Evolutionary conservation across 768 basidiomycete species (phyloP).

Genomic region (Cubamyces sp.): DNA sequence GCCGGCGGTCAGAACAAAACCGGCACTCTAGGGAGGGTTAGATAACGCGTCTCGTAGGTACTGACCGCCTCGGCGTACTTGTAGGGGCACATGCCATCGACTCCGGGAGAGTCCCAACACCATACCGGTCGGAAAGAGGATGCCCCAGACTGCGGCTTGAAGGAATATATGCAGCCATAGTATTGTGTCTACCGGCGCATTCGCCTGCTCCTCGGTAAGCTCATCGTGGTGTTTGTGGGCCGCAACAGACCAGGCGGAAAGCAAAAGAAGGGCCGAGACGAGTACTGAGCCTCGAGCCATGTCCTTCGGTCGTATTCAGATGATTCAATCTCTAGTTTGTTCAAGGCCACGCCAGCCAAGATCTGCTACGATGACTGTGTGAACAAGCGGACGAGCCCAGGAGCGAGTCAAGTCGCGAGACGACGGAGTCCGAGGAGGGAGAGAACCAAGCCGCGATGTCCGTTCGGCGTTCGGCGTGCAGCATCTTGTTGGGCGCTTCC

Average conservation of each 20-base stretch:
- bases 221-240: constrained; percentile 70
- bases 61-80: constrained; percentile 47
- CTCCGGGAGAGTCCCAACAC: constrained; percentile 76
- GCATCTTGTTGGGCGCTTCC: too few relatives aligned
- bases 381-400: too few relatives aligned
- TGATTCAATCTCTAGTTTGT: neutral
- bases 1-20: constrained; percentile 67
- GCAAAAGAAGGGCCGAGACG: constrained; percentile 3
- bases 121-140: constrained; percentile 87
- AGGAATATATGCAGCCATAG: constrained; percentile 84
- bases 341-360: too few relatives aligned
- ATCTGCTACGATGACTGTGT: too few relatives aligned
- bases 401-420: too few relatives aligned
- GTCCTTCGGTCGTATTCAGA: neutral
- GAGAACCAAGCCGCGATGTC: too few relatives aligned
- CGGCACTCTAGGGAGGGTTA: constrained; percentile 52
- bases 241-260: constrained; percentile 31
- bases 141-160: constrained; percentile 81
- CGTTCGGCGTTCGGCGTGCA: too few relatives aligned
- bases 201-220: constrained; percentile 62
- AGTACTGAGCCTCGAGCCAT: neutral
- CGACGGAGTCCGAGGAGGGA: too few relatives aligned
- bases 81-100: constrained; percentile 89
- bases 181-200: constrained; percentile 72
- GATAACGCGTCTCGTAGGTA: neutral